phyloP scores from a whole-genome alignment of 1,284 basidiomycete genomes.

The Irpex sp. region DNA sequence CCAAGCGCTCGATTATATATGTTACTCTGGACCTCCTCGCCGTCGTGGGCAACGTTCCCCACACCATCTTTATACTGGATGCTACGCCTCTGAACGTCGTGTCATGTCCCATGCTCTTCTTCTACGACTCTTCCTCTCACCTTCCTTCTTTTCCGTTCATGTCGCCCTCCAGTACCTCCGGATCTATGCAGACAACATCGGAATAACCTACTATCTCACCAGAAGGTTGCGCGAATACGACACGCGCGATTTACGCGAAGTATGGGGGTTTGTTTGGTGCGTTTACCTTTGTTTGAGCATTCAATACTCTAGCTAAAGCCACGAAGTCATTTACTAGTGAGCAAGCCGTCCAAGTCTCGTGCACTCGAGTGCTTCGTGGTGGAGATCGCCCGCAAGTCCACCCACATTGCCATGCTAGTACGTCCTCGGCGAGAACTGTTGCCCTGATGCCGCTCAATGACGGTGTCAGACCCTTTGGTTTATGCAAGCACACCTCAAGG shows the following conservation, averaged over 20 bases:
- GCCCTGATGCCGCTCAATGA: slow-evolving; percentile 12
- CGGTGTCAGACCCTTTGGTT: slow-evolving; percentile 88
- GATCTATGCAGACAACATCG: slow-evolving; percentile 88
- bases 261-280: slow-evolving; percentile 96
- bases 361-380: slow-evolving; percentile 92
- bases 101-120: slow-evolving; percentile 72
- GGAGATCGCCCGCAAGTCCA: slow-evolving; percentile 82
- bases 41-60: slow-evolving; percentile 9
- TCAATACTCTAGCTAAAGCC: not conserved
- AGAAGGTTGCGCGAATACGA: slow-evolving; percentile 77
- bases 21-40: not conserved
- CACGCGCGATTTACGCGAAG: slow-evolving; percentile 82
- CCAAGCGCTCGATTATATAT: not conserved
- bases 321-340: slow-evolving; percentile 85
- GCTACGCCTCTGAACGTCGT: slow-evolving; percentile 7
- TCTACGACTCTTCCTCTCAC: slow-evolving; percentile 85
- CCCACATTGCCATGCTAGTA: slow-evolving; percentile 92
- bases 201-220: slow-evolving; percentile 94
- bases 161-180: slow-evolving; percentile 89
- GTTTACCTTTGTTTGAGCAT: slow-evolving; percentile 8
- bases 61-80: slow-evolving; percentile 4
- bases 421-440: slow-evolving; percentile 33
- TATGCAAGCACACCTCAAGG: slow-evolving; percentile 92
- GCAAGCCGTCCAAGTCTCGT: slow-evolving; percentile 83
- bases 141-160: slow-evolving; percentile 88